phyloP scores from a whole-genome alignment of 2,329 filamentous ascomycete species.

The Xylariaceae sp. region DNA sequence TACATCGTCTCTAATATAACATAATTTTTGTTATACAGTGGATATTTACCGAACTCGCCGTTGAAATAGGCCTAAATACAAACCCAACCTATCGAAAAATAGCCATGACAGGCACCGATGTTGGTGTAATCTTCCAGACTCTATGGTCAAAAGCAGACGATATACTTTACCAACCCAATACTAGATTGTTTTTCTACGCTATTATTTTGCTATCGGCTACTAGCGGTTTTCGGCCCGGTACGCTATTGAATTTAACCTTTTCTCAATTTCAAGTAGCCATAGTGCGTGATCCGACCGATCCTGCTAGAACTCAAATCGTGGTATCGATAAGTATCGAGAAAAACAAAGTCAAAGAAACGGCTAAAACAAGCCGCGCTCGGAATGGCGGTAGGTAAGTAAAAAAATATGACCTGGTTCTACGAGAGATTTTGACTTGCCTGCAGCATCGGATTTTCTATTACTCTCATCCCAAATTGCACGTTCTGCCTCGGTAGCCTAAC shows the following conservation, averaged over 20 bases:
- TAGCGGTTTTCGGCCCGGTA: not conserved
- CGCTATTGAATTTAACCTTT: not conserved
- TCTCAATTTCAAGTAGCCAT: not conserved
- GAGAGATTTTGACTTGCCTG: not conserved
- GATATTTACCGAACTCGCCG: slow-evolving; percentile 1
- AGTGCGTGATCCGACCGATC: not conserved
- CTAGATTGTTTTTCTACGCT: not conserved
- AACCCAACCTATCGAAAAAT: slow-evolving; percentile 1
- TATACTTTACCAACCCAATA: not conserved
- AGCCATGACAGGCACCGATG: not conserved
- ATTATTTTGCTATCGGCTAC: not conserved
- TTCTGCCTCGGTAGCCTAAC: slow-evolving; percentile 4
- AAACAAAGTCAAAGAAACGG: not conserved
- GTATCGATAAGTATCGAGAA: not conserved
- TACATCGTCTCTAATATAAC: not conserved
- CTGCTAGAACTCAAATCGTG: not conserved
- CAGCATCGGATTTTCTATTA: slow-evolving; percentile 6
- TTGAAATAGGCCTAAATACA: slow-evolving; percentile 1
- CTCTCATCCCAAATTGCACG: slow-evolving; percentile 4
- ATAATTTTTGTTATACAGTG: not conserved
- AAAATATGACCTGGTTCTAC: not conserved
- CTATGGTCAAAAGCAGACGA: slow-evolving; percentile 1
- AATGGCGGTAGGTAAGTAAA: not conserved
- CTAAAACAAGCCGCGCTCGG: not conserved
- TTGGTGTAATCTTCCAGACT: not conserved